Conservation (phyloP, 1,139 yeast species). For the Yamadazyma dendronema region DNA sequence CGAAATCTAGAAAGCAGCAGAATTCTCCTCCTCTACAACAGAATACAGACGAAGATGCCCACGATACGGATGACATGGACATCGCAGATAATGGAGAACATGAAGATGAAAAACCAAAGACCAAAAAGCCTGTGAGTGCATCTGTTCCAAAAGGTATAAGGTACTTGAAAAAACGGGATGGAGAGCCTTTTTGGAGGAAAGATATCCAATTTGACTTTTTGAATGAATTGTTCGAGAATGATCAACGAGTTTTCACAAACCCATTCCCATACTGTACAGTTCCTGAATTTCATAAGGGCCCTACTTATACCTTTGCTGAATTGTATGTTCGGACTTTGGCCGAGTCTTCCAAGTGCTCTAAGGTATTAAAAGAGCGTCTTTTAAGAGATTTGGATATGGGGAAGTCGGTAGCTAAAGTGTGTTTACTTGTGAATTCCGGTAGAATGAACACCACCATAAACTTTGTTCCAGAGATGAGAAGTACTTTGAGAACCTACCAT, state of each 20-base stretch:
- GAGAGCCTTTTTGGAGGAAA: conserved; percentile 85
- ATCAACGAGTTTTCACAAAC: conserved; percentile 67
- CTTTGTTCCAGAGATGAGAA: conserved; percentile 95
- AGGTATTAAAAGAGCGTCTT: conserved; percentile 75
- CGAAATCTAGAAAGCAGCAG: not conserved
- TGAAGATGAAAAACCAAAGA: conserved; percentile 9
- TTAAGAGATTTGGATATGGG: conserved; percentile 62
- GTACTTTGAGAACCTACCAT: conserved; percentile 87
- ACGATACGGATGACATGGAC: no score
- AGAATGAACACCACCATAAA: conserved; percentile 93
- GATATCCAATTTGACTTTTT: conserved; percentile 88
- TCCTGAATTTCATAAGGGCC: conserved; percentile 37
- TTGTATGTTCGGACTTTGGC: conserved; percentile 80
- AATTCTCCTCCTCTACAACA: no score
- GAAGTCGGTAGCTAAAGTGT: conserved; percentile 74
- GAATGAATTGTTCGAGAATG: conserved; percentile 60
- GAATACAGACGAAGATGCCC: no score
- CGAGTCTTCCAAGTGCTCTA: conserved; percentile 80
- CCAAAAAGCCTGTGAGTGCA: conserved; percentile 16
- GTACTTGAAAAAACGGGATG: conserved; percentile 85
- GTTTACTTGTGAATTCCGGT: conserved; percentile 86
- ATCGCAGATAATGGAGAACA: no score
- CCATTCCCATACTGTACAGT: conserved; percentile 38
- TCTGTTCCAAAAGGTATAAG: conserved; percentile 23
- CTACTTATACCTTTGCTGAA: conserved; percentile 76